Evolutionary conservation across 1,284 basidiomycete species (phyloP).

Genomic region (Fomes fomentarius): DNA sequence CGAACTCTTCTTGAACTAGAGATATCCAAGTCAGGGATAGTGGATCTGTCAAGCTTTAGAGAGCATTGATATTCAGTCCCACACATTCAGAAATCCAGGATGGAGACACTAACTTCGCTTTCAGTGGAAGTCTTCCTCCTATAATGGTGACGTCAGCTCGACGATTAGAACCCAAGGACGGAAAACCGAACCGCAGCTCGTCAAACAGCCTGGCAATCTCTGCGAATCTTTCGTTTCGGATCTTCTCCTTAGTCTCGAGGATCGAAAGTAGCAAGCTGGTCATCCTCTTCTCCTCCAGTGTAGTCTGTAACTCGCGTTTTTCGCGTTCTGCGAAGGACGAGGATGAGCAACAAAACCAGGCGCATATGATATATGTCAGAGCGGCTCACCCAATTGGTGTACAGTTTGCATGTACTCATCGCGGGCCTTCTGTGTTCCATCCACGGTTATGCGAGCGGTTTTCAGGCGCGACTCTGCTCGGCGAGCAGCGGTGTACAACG

Average conservation of each 20-base stretch:
- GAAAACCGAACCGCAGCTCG: conserved; percentile 9
- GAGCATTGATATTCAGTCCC: neutral
- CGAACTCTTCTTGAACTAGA: neutral
- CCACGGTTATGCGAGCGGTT: conserved; percentile 5
- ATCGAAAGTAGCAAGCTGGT: conserved; percentile 15
- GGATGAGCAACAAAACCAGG: no score
- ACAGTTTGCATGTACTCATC: neutral
- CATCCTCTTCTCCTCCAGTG: conserved; percentile 13
- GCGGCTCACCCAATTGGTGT: neutral
- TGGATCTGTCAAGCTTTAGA: neutral
- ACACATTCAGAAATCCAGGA: no score
- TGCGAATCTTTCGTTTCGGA: conserved; percentile 13
- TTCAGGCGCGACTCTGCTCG: conserved; percentile 14
- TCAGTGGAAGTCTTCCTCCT: neutral
- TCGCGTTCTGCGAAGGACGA: no score
- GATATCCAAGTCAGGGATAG: neutral
- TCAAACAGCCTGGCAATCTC: conserved; percentile 13
- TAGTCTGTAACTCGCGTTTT: conserved; percentile 1
- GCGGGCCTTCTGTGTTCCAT: neutral
- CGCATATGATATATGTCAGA: no score
- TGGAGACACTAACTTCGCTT: neutral
- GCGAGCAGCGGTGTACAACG: conserved; percentile 5
- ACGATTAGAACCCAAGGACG: neutral
- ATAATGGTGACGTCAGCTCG: neutral
- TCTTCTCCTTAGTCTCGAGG: conserved; percentile 22